Evolutionary conservation across 495 filamentous ascomycete species (phyloP).

Genomic region (Thermochaetoides thermophila): DNA sequence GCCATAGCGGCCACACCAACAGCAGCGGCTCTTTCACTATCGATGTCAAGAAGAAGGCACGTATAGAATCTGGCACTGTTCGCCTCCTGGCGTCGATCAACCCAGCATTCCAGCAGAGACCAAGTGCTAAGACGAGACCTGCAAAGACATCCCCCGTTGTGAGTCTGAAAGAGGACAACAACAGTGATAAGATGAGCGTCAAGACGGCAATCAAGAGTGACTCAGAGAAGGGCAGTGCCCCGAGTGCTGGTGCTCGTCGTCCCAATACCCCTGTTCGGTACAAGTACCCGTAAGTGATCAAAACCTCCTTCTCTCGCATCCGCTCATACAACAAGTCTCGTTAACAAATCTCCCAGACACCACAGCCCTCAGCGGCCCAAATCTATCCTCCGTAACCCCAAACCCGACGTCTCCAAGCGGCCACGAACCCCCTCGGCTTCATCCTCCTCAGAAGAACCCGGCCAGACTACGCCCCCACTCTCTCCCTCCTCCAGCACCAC

Average conservation of each 20-base stretch:
- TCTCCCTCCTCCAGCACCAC: slow-evolving; percentile 8
- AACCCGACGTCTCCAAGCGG: slow-evolving; percentile 11
- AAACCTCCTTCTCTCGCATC: too few relatives aligned
- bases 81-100: slow-evolving; percentile 10
- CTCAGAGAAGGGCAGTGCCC: slow-evolving; percentile 15
- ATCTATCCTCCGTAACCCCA: slow-evolving; percentile 18
- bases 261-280: too few relatives aligned
- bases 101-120: slow-evolving; percentile 9
- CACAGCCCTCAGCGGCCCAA: too few relatives aligned
- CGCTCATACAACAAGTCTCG: too few relatives aligned
- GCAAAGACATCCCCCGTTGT: slow-evolving; percentile 13
- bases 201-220: slow-evolving; percentile 13
- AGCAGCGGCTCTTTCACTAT: too few relatives aligned
- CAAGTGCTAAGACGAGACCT: slow-evolving; percentile 16
- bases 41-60: slow-evolving; percentile 23
- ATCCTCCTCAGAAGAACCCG: neutral
- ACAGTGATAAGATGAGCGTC: slow-evolving; percentile 1
- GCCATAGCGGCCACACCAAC: slow-evolving; percentile 13
- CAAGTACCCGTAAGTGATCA: too few relatives aligned
- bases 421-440: slow-evolving; percentile 6
- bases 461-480: slow-evolving; percentile 4
- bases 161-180: neutral
- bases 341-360: too few relatives aligned
- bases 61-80: slow-evolving; percentile 15
- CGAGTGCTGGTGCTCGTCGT: too few relatives aligned